Evolutionary conservation across 495 filamentous ascomycete species (phyloP), one percentile per base, ranked within the genome.

Genomic region (Penicillium bovifimosum): DNA sequence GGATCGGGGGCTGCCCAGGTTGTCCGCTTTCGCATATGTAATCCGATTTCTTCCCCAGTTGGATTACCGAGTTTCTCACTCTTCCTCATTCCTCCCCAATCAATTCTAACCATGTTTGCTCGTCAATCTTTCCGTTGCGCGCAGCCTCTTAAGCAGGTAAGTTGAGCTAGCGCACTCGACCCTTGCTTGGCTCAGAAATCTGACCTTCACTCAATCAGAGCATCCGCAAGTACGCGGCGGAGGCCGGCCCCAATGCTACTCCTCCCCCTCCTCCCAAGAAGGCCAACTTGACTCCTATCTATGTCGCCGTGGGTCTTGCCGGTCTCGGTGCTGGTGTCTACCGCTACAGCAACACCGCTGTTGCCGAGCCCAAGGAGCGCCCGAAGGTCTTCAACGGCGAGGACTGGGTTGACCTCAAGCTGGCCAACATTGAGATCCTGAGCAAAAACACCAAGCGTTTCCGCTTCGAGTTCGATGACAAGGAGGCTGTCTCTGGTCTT

Each of bases 401-500:
- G 70, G 91, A 90, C 60, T 95, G 87, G 70, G 69, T 96, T 36
- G 80, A 81, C 54, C 80, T 95, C 56, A 82, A 85, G 75, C 78
- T 98, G 39, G 82, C 88, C 38, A 80, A 83, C n/a, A 78, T 89
- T 56, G 86, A 90, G 72, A 61, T 67, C 11, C 67, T 96, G 71
- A 95, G 86, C 73, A 84, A 87, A 75, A 96, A 96, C 78, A 91
- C 90, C 50, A 96, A 96, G 84, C 79, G 75, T 40, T 74, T 96
- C 62, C 84, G 87, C 59, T 96, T 96, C 72, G 77, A 80, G 36
- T 83, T 95, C 24, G 86, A 88, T n/a, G 85, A 92, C 60, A 80
- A 82, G 59, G 85, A 96, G 64, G 80, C 85, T 69, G 84, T 95
- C 40, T 87, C 85, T 50, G 93, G 93, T 46, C 69, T 98, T 55